phyloP scores from a whole-genome alignment of 208 protist species.

The Acanthamoeba lenticulata region DNA sequence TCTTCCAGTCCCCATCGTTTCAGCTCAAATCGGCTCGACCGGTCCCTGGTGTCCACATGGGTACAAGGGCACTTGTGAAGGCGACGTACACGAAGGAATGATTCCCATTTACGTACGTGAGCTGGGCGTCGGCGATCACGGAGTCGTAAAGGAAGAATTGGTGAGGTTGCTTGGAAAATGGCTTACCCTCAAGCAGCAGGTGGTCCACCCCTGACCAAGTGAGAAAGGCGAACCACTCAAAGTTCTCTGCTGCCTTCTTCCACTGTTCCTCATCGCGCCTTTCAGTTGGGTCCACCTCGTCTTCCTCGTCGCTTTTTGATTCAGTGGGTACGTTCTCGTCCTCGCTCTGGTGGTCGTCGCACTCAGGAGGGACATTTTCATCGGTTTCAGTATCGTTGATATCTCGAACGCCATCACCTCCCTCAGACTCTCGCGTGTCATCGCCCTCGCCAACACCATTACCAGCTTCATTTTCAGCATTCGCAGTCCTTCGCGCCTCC shows the following conservation, averaged over 20 bases:
- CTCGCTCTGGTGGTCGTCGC: background rate
- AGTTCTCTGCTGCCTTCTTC: background rate
- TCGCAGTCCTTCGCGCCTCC: no score
- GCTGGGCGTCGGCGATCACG: background rate
- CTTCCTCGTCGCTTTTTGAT: background rate
- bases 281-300: background rate
- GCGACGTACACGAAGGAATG: no score
- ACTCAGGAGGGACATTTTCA: no score
- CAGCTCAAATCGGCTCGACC: background rate
- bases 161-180: background rate
- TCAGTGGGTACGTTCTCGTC: background rate
- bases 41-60: background rate
- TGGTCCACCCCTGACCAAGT: background rate
- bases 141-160: background rate
- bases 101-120: background rate
- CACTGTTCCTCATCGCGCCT: background rate
- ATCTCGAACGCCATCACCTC: background rate
- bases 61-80: background rate
- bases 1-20: background rate
- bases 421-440: no score
- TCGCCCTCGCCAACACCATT: background rate
- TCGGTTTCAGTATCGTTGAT: background rate
- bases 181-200: background rate
- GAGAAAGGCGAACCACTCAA: background rate
- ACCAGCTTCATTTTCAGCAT: background rate